phyloP scores from a whole-genome alignment of 176 grass and related monocot genomes.

The Canna indica region DNA sequence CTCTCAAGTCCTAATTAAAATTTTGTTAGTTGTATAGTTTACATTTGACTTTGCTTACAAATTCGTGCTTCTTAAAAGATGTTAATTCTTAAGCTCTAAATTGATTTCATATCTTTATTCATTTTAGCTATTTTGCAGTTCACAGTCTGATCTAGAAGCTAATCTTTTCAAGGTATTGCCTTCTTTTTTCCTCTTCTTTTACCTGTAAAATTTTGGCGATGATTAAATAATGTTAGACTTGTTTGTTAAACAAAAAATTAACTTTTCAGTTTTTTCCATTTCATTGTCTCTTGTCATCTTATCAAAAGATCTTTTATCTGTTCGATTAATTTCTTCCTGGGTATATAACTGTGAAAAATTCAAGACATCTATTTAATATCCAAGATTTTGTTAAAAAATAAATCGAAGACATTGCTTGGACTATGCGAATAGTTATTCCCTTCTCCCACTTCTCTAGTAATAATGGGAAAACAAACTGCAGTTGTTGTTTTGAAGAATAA shows the following conservation, averaged over 20 bases:
- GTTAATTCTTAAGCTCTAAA: conserved; percentile 1
- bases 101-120: background rate
- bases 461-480: background rate
- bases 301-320: conserved; percentile 5
- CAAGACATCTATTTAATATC: no score
- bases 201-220: background rate
- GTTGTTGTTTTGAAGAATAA: background rate
- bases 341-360: background rate
- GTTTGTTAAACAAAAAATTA: background rate
- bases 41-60: background rate
- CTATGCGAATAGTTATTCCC: background rate
- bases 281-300: background rate
- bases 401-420: no score
- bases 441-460: background rate
- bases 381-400: no score
- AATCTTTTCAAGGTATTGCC: conserved; percentile 84
- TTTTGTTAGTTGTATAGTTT: background rate
- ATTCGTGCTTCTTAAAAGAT: conserved; percentile 1
- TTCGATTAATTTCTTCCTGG: background rate
- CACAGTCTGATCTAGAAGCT: conserved; percentile 91
- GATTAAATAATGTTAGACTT: background rate
- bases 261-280: background rate
- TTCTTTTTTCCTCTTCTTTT: background rate
- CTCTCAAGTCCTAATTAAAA: background rate
- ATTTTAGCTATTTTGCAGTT: conserved; percentile 39